Evolutionary conservation across 192 early-diverging fungal species (phyloP).

Genomic region (Entomortierella beljakovae): DNA sequence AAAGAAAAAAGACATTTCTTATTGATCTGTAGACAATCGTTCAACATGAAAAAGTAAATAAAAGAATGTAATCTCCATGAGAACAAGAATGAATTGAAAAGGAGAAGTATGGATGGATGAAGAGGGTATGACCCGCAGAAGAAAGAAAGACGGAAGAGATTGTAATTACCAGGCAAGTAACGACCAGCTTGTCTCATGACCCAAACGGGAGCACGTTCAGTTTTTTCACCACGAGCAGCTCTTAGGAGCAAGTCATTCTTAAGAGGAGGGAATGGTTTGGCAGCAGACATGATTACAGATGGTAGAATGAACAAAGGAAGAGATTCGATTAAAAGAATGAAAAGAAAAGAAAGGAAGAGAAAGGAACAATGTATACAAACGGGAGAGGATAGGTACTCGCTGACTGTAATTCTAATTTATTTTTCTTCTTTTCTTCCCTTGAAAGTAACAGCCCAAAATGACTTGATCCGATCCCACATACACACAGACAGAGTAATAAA

Average conservation of each 20-base stretch:
- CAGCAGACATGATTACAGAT: slow-evolving; percentile 17
- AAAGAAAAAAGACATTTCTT: too few species aligned
- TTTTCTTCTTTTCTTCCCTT: too few species aligned
- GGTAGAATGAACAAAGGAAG: background rate
- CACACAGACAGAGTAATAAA: too few species aligned
- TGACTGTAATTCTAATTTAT: background rate
- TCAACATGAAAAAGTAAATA: too few species aligned
- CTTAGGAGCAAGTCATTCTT: slow-evolving; percentile 94
- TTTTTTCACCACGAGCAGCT: slow-evolving; percentile 81
- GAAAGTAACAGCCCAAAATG: too few species aligned
- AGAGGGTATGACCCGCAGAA: too few species aligned
- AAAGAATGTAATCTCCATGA: too few species aligned
- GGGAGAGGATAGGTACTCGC: too few species aligned
- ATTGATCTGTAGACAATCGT: too few species aligned
- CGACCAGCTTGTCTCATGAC: slow-evolving; percentile 99
- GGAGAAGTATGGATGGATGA: too few species aligned
- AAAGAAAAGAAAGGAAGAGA: background rate
- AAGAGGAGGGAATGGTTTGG: slow-evolving; percentile 80
- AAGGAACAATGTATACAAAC: background rate
- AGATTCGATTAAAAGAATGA: background rate
- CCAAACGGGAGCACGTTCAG: slow-evolving; percentile 92
- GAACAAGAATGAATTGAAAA: too few species aligned
- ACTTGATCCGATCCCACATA: too few species aligned
- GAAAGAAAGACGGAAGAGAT: background rate
- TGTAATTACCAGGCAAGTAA: slow-evolving; percentile 85